These are phyloP conservation scores for Crithidia thermophila DNA, from an alignment of 208 protist species.

Conservation along the genomic window DNA sequence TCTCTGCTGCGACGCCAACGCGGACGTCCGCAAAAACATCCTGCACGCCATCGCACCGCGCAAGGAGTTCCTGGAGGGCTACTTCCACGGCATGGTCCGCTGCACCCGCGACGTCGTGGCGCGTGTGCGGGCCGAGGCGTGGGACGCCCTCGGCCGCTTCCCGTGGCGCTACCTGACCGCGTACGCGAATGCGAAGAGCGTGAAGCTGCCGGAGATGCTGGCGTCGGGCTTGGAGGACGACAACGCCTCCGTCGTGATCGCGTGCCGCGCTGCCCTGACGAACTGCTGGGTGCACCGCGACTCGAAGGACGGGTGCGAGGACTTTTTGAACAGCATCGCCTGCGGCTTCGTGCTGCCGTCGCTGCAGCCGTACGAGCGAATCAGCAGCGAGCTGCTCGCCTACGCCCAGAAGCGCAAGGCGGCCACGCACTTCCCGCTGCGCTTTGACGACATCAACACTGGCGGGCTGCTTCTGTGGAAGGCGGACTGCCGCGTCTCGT, in stretches of 20 bases:
- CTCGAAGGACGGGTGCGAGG: conserved; percentile 58
- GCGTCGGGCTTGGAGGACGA: conserved; percentile 62
- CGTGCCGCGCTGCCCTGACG: conserved; percentile 75
- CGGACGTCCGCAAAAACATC: conserved; percentile 83
- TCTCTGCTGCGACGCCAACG: conserved; percentile 77
- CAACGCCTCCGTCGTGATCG: conserved; percentile 71
- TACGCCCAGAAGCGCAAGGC: conserved; percentile 61
- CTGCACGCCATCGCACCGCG: conserved; percentile 68
- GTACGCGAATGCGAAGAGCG: conserved; percentile 68
- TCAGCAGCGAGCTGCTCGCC: conserved; percentile 61
- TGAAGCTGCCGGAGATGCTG: conserved; percentile 58
- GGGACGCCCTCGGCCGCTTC: conserved; percentile 85
- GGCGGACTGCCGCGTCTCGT: conserved; percentile 59
- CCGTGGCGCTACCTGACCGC: conserved; percentile 84
- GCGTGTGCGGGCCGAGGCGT: conserved; percentile 80
- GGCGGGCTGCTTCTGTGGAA: conserved; percentile 78
- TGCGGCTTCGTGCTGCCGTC: conserved; percentile 41
- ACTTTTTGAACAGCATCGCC: conserved; percentile 69
- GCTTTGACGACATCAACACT: conserved; percentile 60
- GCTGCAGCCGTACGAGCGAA: conserved; percentile 60
- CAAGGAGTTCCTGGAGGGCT: conserved; percentile 89
- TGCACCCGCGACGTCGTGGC: conserved; percentile 76
- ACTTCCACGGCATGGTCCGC: conserved; percentile 88
- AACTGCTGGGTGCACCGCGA: conserved; percentile 90
- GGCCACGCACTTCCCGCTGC: conserved; percentile 40